These are phyloP conservation scores for Neofusicoccum ribis DNA, from an alignment of 2,329 filamentous ascomycete species.

Conservation along the genomic window DNA sequence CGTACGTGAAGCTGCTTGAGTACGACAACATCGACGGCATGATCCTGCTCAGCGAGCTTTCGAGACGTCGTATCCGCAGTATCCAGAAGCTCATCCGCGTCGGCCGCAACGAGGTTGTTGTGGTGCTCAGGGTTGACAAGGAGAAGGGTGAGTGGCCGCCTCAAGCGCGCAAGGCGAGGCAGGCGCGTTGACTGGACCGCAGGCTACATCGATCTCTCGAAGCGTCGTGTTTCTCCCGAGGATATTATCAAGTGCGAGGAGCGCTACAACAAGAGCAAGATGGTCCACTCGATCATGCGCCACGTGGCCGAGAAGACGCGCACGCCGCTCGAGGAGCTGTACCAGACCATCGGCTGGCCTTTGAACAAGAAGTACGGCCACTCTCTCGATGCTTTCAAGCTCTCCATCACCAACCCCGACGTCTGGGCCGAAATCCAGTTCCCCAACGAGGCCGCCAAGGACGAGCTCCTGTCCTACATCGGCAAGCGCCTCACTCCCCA, in stretches of 20 bases:
- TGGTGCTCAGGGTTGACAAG: slow-evolving; percentile 98
- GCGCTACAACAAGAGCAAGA: slow-evolving; percentile 99
- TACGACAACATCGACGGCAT: slow-evolving; percentile 99
- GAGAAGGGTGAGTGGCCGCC: slow-evolving; percentile 72
- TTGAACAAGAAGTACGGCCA: slow-evolving; percentile 97
- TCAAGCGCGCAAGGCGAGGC: neutral
- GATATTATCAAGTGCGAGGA: slow-evolving; percentile 99
- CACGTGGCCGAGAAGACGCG: slow-evolving; percentile 97
- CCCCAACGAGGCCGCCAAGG: slow-evolving; percentile 78
- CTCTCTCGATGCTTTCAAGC: slow-evolving; percentile 96
- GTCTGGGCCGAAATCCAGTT: slow-evolving; percentile 94
- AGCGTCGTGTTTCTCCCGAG: slow-evolving; percentile 95
- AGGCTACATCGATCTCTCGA: slow-evolving; percentile 98
- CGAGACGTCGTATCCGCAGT: slow-evolving; percentile 94
- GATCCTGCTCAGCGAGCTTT: slow-evolving; percentile 97
- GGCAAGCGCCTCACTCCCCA: slow-evolving; percentile 95
- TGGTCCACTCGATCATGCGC: slow-evolving; percentile 98
- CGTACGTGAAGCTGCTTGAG: slow-evolving; percentile 98
- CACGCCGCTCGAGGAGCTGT: slow-evolving; percentile 89
- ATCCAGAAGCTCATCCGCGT: slow-evolving; percentile 99
- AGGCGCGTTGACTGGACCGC: slow-evolving; percentile 6
- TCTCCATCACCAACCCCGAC: slow-evolving; percentile 96
- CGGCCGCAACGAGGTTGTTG: slow-evolving; percentile 96
- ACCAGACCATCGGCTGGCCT: slow-evolving; percentile 94
- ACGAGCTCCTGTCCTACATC: slow-evolving; percentile 93